phyloP scores from a whole-genome alignment of 306 rosid species.

The Quercus alba region DNA sequence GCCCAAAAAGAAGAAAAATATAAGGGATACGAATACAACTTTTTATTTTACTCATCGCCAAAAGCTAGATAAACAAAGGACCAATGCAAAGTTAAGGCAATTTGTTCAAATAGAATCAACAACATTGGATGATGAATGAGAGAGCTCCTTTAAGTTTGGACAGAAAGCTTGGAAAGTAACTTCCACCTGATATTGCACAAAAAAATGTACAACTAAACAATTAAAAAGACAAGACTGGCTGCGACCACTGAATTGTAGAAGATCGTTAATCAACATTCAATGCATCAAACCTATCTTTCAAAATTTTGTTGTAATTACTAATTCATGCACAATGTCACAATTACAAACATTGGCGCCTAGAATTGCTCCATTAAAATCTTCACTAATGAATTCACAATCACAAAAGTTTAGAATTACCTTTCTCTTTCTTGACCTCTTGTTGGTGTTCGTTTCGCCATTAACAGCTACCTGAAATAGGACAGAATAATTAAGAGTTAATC shows the following conservation, averaged over 20 bases:
- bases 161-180: neutral
- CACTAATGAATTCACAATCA: neutral
- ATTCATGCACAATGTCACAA: neutral
- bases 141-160: neutral
- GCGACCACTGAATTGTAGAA: neutral
- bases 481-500: too few relatives aligned
- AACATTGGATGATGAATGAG: neutral
- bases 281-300: neutral
- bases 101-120: too few relatives aligned
- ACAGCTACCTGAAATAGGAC: constrained; percentile 37
- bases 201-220: too few relatives aligned
- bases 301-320: neutral
- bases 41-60: neutral
- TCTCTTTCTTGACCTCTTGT: constrained; percentile 61
- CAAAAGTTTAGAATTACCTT: constrained; percentile 39
- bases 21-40: neutral
- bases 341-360: neutral
- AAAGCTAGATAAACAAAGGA: neutral
- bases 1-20: constrained; percentile 24
- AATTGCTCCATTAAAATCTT: neutral
- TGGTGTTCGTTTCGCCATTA: constrained; percentile 30
- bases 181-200: neutral
- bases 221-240: neutral
- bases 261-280: neutral
- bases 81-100: neutral